These are phyloP conservation scores for Nadsonia fulvescens DNA, from an alignment of 805 yeast genomes.

Conservation along the genomic window DNA sequence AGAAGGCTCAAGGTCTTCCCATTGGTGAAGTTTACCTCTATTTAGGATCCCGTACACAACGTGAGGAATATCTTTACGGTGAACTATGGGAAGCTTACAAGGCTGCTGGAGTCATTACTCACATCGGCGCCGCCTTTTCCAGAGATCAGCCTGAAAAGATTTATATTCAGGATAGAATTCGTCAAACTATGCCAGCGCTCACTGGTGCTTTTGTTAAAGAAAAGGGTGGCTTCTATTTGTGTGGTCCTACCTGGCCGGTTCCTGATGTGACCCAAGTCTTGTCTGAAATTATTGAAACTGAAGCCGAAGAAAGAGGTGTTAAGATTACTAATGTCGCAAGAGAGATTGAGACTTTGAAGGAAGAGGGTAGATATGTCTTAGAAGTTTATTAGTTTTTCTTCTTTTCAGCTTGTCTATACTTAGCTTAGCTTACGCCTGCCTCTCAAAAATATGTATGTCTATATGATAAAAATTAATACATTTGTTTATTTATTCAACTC, in stretches of 20 bases:
- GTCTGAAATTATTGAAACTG: slow-evolving; percentile 57
- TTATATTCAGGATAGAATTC: slow-evolving; percentile 85
- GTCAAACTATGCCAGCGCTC: slow-evolving; percentile 53
- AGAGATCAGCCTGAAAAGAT: slow-evolving; percentile 93
- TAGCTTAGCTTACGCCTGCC: too few relatives aligned
- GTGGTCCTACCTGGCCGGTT: slow-evolving; percentile 99
- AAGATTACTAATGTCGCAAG: slow-evolving; percentile 55
- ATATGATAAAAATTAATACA: too few relatives aligned
- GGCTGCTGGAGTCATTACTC: slow-evolving; percentile 81
- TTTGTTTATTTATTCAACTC: too few relatives aligned
- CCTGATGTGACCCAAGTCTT: slow-evolving; percentile 87
- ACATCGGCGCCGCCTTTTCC: slow-evolving; percentile 93
- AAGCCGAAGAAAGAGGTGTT: slow-evolving; percentile 50
- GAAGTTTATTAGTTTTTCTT: slow-evolving; percentile 68
- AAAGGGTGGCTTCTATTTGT: slow-evolving; percentile 80
- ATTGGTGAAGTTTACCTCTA: slow-evolving; percentile 79
- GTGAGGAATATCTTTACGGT: slow-evolving; percentile 90
- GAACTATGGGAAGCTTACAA: slow-evolving; percentile 94
- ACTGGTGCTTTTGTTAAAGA: slow-evolving; percentile 62
- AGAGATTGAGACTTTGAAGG: slow-evolving; percentile 86
- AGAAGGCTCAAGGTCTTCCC: slow-evolving; percentile 68
- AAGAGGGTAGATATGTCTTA: slow-evolving; percentile 73
- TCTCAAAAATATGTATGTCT: too few relatives aligned
- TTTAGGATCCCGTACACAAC: slow-evolving; percentile 87
- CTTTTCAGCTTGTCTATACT: too few relatives aligned